phyloP scores from a whole-genome alignment of 176 grass and related monocot species.

The Musa schizocarpa region DNA sequence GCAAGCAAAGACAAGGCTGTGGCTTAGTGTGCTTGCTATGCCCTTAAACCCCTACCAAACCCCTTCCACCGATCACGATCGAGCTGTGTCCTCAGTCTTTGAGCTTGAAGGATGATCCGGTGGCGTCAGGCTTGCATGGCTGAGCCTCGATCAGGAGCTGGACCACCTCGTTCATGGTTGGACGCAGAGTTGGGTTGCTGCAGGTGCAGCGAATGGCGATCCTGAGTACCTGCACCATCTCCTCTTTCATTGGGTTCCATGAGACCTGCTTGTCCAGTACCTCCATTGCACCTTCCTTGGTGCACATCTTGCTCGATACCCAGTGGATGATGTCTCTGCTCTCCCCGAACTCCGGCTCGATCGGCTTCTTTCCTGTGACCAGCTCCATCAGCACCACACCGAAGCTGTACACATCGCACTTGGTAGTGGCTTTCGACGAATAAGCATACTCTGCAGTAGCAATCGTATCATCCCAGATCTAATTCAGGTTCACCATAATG shows the following conservation, averaged over 20 bases:
- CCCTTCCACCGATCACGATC: neutral
- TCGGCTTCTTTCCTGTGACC: constrained; percentile 77
- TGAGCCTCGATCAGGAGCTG: constrained; percentile 66
- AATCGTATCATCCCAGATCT: neutral
- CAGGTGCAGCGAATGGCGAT: constrained; percentile 71
- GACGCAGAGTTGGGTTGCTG: constrained; percentile 52
- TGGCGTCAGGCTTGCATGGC: constrained; percentile 21
- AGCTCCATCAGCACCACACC: constrained; percentile 74
- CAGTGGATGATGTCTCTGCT: constrained; percentile 78
- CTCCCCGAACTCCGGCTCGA: constrained; percentile 86
- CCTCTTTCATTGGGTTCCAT: constrained; percentile 74
- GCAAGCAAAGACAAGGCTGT: neutral
- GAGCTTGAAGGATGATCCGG: constrained; percentile 25
- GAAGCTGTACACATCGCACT: constrained; percentile 55
- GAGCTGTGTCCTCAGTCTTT: constrained; percentile 10
- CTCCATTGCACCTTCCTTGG: constrained; percentile 31
- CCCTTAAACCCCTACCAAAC: neutral
- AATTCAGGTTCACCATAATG: neutral
- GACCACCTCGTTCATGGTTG: constrained; percentile 89
- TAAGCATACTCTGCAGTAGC: constrained; percentile 67
- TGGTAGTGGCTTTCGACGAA: constrained; percentile 71
- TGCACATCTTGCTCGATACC: constrained; percentile 57
- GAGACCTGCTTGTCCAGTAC: constrained; percentile 54
- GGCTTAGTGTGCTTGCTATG: neutral
- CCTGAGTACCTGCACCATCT: constrained; percentile 66